Conservation (phyloP, 2,329 filamentous ascomycete genomes). For the Diplodia mutila region DNA sequence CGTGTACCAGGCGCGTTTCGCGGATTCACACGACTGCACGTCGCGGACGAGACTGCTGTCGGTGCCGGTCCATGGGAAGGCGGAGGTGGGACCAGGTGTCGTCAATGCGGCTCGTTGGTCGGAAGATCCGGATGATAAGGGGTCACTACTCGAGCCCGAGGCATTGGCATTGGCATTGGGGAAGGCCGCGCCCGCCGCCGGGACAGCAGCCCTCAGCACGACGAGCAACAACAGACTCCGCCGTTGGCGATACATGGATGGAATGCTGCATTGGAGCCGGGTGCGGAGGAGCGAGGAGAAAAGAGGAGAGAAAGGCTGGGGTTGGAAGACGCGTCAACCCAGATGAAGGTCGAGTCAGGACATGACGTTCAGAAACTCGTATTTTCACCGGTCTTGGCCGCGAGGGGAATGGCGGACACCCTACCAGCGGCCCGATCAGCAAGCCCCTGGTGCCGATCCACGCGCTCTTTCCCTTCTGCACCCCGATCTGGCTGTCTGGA, state of each 20-base stretch:
- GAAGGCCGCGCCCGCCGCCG: neutral
- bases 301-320: neutral
- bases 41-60: constrained; percentile 11
- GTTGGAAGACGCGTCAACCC: constrained; percentile 9
- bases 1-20: constrained; percentile 8
- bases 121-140: constrained; percentile 11
- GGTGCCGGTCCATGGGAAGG: constrained; percentile 17
- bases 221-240: neutral
- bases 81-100: constrained; percentile 4
- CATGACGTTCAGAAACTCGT: constrained; percentile 3
- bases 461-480: no score
- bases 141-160: neutral
- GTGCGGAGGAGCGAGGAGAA: neutral
- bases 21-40: neutral
- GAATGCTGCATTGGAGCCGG: constrained; percentile 15
- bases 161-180: neutral
- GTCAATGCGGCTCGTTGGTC: constrained; percentile 23
- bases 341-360: constrained; percentile 2
- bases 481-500: neutral
- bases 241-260: constrained; percentile 10
- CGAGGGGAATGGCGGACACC: neutral
- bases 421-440: constrained; percentile 15
- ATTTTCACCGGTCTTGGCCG: neutral
- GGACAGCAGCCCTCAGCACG: neutral
- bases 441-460: constrained; percentile 5